Evolutionary conservation across 2,329 filamentous ascomycete genomes (phyloP), one percentile per base, ranked within the genome.

Genomic region (Chrysoporthe puriensis): DNA sequence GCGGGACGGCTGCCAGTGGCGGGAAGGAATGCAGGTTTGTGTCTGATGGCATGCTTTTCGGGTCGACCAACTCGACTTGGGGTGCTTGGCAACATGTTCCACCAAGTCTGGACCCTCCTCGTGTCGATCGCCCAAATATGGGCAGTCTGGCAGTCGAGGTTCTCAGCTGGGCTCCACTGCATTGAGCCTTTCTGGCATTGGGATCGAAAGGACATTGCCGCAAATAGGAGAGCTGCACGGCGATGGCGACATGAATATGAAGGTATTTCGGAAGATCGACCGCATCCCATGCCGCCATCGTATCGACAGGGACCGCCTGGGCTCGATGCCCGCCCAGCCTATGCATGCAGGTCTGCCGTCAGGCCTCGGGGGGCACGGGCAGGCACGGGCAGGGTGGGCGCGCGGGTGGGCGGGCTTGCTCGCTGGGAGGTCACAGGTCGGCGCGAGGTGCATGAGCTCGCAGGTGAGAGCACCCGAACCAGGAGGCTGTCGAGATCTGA

Each of bases 401-500:
- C 34, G 58, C n/a, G n/a, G 26, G 26, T 13, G 21, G 46, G 59
- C 42, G n/a, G n/a, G 40, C 36, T 44, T 46, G 26, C 26, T 48
- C 43, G 26, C 42, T 61, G 21, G 4, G 26, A 36, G 42, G 26
- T 16, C 42, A 14, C 58, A 61, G 42, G 58, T 14, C 13, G 21
- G 42, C 21, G 58, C 8, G 42, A 61, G 58, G n/a, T 61, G 58
- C 58, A 61, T 44, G 21, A 46, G 40, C 40, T 48, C 8, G n/a
- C 40, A 44, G 59, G 21, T 34, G 32, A 26, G 48, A 46, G 13
- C 44, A 46, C 44, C 18, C 44, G 43, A 61, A 61, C 2, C 52
- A 64, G 42, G 26, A 56, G 52, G 62, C 62, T 48, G 43, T 18
- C 43, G 52, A 6, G 21, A 61, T 64, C 62, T 64, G 62, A 64